Base-by-base conservation (phyloP, 2,329 filamentous ascomycete species). In the Seiridium unicorne region DNA sequence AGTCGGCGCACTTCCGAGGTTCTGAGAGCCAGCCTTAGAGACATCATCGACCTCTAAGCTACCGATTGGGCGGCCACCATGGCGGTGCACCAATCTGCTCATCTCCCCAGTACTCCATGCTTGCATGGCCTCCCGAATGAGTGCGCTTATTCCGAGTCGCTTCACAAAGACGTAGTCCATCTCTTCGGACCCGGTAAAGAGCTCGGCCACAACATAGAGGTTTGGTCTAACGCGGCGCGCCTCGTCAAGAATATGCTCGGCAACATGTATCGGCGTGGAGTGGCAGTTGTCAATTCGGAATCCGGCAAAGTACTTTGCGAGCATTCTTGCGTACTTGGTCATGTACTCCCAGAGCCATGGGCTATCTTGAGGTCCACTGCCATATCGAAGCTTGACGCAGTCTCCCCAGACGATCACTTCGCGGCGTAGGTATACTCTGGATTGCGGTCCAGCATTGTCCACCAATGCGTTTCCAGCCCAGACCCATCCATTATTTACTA, bases 351-450 rank as follows among this genome's bases (percentile, higher is more conserved):
- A 99, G 7, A 99, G 80, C 79, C 88, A 99, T 0, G 95, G 94
- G 68, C 89, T 98, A 72, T 98, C 95, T 57, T 93, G 77, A 0
- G 89, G 90, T 0, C 87, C 82, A 34, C 80, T 83, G 40, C 95
- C 95, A 71, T 98, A 99, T 18, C 95, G 89, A 57, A 99, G 83
- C 79, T 99, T 99, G 63, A 98, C 95, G 72, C 96, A 99, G 72
- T 99, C 95, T 11, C 94, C 93, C 95, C 95, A 99, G 36, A 97
- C 91, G 66, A 99, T 98, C 62, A 99, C 92, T 74, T 99, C 93
- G 66, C 95, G 87, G 57, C 92, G 87, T n/a, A 99, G 84, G 70
- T 99, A 99, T n/a, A 94, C 93, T 59, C 89, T 88, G 7, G 94
- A 97, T 51, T 91, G 82, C 0, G 93, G 90, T 0, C 96, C 96